Evolutionary conservation across 306 rosid genomes (phyloP).

Genomic region (Trifolium fragiferum): DNA sequence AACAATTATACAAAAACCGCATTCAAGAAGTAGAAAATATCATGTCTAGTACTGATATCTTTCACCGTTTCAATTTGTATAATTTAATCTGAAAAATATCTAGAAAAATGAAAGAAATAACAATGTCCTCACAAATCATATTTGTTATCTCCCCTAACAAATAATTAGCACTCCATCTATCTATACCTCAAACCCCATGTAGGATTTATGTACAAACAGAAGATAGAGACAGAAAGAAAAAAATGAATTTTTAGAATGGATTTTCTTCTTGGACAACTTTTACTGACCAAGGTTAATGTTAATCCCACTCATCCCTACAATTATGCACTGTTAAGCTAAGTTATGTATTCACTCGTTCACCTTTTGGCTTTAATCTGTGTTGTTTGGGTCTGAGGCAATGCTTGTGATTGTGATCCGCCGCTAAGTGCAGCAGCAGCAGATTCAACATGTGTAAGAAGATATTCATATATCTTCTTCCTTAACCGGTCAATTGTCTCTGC

Average conservation of each 20-base stretch:
- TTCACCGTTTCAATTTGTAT: conserved; percentile 49
- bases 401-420: conserved; percentile 60
- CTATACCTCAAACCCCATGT: conserved; percentile 62
- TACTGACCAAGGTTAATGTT: conserved; percentile 46
- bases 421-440: conserved; percentile 95
- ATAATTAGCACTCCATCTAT: conserved; percentile 53
- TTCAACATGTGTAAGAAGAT: conserved; percentile 92
- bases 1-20: conserved; percentile 18
- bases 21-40: conserved; percentile 32
- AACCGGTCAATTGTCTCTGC: conserved; percentile 71
- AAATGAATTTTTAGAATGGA: conserved; percentile 6
- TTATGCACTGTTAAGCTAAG: conserved; percentile 40
- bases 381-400: conserved; percentile 51
- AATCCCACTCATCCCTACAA: conserved; percentile 31
- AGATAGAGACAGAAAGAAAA: conserved; percentile 18
- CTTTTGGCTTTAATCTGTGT: conserved; percentile 64
- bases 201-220: conserved; percentile 63
- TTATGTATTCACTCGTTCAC: conserved; percentile 43
- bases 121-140: conserved; percentile 36
- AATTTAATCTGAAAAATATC: conserved; percentile 48
- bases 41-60: conserved; percentile 25
- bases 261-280: conserved; percentile 49
- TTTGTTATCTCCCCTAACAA: conserved; percentile 42
- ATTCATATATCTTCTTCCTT: conserved; percentile 87
- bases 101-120: conserved; percentile 36